phyloP scores from a whole-genome alignment of 2,329 filamentous ascomycete species.

The Trichoderma aggressivum region DNA sequence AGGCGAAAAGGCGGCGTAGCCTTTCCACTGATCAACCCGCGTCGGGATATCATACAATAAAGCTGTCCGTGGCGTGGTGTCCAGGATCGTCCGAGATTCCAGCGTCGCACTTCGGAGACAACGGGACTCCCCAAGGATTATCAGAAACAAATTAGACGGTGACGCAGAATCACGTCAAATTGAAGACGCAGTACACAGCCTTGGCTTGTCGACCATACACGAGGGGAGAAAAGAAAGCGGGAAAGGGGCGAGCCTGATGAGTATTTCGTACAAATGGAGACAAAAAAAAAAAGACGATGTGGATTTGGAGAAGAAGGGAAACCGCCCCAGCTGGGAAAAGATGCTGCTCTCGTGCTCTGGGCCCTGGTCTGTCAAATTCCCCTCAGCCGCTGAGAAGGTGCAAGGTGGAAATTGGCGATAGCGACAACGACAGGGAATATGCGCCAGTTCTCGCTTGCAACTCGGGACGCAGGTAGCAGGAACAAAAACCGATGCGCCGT shows the following conservation, averaged over 20 bases:
- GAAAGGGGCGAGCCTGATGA: not conserved
- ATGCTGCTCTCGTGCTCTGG: not conserved
- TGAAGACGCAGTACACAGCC: constrained; percentile 1
- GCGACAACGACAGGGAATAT: not conserved
- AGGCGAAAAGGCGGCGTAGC: constrained; percentile 14
- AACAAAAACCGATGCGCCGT: not conserved
- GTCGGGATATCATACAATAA: constrained; percentile 22
- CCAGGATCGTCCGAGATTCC: constrained; percentile 1
- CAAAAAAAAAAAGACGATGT: constrained; percentile 9
- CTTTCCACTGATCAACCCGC: constrained; percentile 9
- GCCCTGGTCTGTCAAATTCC: constrained; percentile 17
- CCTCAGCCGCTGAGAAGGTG: constrained; percentile 18
- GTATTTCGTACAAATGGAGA: constrained; percentile 14
- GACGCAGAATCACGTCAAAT: constrained; percentile 14
- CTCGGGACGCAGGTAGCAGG: not conserved
- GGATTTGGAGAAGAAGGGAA: not conserved
- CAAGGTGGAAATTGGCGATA: constrained; percentile 21
- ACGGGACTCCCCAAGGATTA: constrained; percentile 6
- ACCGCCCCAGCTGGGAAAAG: constrained; percentile 1
- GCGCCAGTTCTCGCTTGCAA: not conserved
- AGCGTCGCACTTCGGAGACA: constrained; percentile 5
- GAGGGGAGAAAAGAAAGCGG: not conserved
- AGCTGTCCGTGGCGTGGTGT: not conserved
- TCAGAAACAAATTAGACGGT: constrained; percentile 7
- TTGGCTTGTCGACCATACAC: constrained; percentile 3